Base-by-base conservation (phyloP, 495 filamentous ascomycete genomes). In the Geoglossum glabrum region DNA sequence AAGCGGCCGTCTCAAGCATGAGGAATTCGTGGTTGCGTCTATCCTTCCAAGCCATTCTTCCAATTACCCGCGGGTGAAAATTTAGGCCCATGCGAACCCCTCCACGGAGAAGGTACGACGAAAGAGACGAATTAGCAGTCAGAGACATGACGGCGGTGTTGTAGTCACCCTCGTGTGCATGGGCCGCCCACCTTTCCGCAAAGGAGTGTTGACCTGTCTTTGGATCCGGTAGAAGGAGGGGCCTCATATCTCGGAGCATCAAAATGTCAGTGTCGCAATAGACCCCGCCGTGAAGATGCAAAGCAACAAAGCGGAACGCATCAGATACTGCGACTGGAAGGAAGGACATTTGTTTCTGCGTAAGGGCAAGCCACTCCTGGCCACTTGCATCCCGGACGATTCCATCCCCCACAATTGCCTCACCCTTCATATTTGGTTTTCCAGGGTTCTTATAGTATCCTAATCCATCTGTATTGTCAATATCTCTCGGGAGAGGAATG, bases 251-350 rank as follows among this genome's bases (percentile, higher is more conserved):
- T 21, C 77, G 67, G 1, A 79, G 67, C 64, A 79, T 71, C 10
- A 79, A 69, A 31, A 79, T 72, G 58, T 79, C 76, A 74, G 79
- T 78, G 64, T 79, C 76, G 57, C 75, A 73, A 56, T 79, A 79
- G 17, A 72, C 69, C 4, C 76, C 76, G 19, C 76, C 76, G 59
- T 78, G 70, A 23, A 78, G 65, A 59, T 79, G 76, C 21, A 79
- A 65, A 19, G 78, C 72, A 17, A 79, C 70, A 60, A 79, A 79
- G 36, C 76, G 70, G 17, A 79, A 72, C n/a, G 56, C 56, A 46
- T 57, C 56, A 8, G 56, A 57, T 21, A 57, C 56, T 5, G 56
- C 56, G 7, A 57, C 56, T 3, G 56, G 56, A 3, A 57, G 40
- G 33, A 57, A 57, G 15, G 76, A 76, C 74, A 76, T 76, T 63